Conservation (phyloP, 1,284 basidiomycete species). For the Dichomitus squalens region DNA sequence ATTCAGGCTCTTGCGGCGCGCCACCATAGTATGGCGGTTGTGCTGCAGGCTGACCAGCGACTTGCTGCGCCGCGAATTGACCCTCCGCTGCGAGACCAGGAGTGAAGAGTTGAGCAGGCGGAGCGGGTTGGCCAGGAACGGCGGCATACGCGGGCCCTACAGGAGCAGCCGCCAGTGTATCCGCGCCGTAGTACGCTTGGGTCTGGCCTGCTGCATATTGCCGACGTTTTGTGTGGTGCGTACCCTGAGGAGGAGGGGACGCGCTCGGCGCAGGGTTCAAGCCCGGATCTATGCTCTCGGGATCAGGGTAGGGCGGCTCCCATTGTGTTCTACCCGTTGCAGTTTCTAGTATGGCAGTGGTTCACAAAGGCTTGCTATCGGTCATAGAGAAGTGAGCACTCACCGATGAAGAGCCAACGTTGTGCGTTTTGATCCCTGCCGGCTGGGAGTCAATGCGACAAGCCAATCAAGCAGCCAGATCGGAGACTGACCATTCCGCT, state of each 20-base stretch:
- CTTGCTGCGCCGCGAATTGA: conserved; percentile 61
- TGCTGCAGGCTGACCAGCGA: conserved; percentile 38
- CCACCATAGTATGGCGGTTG: conserved; percentile 52
- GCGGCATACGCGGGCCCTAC: conserved; percentile 43
- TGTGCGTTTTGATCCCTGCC: conserved; percentile 80
- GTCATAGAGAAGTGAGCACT: conserved; percentile 25
- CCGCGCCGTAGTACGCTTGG: conserved; percentile 77
- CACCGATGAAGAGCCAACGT: conserved; percentile 84
- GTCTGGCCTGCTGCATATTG: conserved; percentile 92
- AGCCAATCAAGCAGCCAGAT: conserved; percentile 6
- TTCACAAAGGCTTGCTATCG: not conserved
- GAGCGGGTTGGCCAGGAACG: conserved; percentile 44
- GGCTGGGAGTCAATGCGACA: conserved; percentile 14
- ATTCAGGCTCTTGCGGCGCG: conserved; percentile 50
- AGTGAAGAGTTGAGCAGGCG: conserved; percentile 77
- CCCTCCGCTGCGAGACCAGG: conserved; percentile 75
- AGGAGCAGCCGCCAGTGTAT: conserved; percentile 43
- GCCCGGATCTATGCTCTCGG: conserved; percentile 42
- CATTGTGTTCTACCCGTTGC: conserved; percentile 65
- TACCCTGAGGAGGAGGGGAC: conserved; percentile 40
- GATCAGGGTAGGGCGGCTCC: conserved; percentile 45
- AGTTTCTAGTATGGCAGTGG: conserved; percentile 40
- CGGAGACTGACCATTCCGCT: conserved; percentile 74
- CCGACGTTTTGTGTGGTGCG: conserved; percentile 66
- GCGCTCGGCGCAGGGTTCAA: conserved; percentile 37